These are phyloP conservation scores for Metschnikowia borealis DNA, from an alignment of 805 yeast species.

Conservation along the genomic window DNA sequence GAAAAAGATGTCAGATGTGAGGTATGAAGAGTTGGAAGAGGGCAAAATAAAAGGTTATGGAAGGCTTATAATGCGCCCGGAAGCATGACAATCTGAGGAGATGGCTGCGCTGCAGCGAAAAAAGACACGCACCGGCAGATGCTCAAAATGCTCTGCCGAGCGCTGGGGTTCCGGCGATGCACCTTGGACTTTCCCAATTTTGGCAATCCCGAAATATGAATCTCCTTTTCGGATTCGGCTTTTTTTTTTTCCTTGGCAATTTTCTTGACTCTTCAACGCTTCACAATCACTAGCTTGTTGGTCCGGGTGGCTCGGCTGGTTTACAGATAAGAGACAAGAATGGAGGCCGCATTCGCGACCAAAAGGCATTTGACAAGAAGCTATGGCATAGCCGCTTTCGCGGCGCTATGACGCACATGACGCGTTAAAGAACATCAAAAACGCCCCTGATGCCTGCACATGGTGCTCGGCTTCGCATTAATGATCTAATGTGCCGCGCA, in stretches of 20 bases:
- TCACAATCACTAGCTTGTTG: too few species aligned
- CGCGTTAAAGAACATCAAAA: not conserved
- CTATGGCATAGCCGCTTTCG: not conserved
- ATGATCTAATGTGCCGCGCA: not conserved
- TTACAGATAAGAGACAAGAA: not conserved
- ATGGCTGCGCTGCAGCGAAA: not conserved
- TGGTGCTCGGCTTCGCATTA: not conserved
- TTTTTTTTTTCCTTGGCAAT: too few species aligned
- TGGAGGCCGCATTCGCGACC: not conserved
- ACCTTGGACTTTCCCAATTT: too few species aligned
- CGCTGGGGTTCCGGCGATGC: too few species aligned
- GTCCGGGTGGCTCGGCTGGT: not conserved
- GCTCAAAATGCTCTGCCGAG: not conserved
- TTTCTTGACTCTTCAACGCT: too few species aligned
- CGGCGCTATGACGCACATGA: not conserved
- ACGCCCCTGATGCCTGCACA: slow-evolving; percentile 2
- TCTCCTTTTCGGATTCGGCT: too few species aligned
- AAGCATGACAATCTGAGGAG: not conserved
- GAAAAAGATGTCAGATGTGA: too few species aligned
- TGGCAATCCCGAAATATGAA: too few species aligned
- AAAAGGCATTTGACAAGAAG: slow-evolving; percentile 1
- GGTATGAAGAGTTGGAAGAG: not conserved
- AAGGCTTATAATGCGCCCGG: not conserved
- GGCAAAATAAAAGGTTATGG: not conserved
- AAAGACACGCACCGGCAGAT: not conserved